Base-by-base conservation (phyloP, 768 basidiomycete species). In the Xerocomellus chrysenteron region DNA sequence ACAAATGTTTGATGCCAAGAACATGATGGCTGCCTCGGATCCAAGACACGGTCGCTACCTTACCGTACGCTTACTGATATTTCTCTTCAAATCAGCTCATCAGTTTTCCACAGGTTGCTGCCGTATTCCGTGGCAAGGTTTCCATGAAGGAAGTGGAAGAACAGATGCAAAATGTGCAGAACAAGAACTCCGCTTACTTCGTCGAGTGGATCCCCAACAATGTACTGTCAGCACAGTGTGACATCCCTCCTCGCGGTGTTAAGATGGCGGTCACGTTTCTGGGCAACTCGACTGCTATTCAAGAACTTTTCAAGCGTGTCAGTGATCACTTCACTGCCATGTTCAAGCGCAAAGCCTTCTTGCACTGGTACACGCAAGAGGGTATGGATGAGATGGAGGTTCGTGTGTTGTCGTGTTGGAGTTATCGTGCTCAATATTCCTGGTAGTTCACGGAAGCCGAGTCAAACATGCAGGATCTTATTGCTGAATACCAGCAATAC, bases 191-290 rank as follows among this genome's bases (percentile, higher is more conserved):
- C 35, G 88, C 92, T 6, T 95, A 97, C 82, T 98, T 98, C 67
- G 95, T 98, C 63, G 95, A 99, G 76, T 99, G 97, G 97, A 98
- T 99, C 64, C 97, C 97, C 67, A 97, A 97, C 86, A 98, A 98
- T 68, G 92, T 98, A 57, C 86, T 94, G 67, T 94, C 94, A 39
- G 94, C 97, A 59, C 94, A 98, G 76, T 98, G 96, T 81, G 94
- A 97, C 78, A 96, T 98, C 66, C 84, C 97, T 67, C 95, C 97
- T 50, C 87, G 93, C 58, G 94, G 94, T 37, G 81, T 92, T 66
- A 95, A 94, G 85, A 95, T 95, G 94, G 89, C 93, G 13, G 94
- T 93, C 54, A 98, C 95, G 28, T 98, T 98, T 82, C 82, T 98
- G 72, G 94, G 95, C 67, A 98, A 98, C 82, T 94, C 92, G 41